phyloP scores from a whole-genome alignment of 768 basidiomycete species.

The Leccinum arenicola region DNA sequence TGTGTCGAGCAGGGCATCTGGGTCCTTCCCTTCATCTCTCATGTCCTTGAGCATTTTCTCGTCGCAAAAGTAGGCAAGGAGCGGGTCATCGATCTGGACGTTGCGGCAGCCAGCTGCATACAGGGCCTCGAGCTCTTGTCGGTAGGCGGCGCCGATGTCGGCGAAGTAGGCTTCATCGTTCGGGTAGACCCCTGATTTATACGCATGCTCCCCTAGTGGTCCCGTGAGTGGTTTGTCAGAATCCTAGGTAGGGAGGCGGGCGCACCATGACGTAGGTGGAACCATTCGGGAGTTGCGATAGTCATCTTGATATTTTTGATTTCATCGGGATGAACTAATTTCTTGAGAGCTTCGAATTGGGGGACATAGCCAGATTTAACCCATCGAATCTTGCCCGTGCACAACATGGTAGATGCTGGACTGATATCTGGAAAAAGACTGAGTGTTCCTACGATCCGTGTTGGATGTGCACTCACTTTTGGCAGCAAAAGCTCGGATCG shows the following conservation, averaged over 20 bases:
- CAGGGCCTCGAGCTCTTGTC: neutral
- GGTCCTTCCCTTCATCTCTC: too few species aligned
- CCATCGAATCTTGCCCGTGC: neutral
- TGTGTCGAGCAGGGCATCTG: too few species aligned
- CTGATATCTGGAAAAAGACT: neutral
- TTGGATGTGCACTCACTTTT: neutral
- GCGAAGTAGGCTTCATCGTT: neutral
- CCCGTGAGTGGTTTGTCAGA: neutral
- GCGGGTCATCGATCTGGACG: too few species aligned
- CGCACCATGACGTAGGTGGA: neutral
- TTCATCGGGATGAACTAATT: neutral
- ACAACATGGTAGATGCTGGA: neutral
- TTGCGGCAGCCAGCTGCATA: neutral
- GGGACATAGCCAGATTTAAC: neutral
- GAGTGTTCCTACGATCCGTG: neutral
- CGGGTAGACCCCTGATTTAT: neutral
- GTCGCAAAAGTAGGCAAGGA: too few species aligned
- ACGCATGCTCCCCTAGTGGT: neutral
- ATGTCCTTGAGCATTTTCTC: too few species aligned
- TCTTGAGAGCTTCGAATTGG: neutral
- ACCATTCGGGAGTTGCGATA: neutral
- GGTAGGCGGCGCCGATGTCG: neutral
- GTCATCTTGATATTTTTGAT: neutral
- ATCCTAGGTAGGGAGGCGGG: neutral
- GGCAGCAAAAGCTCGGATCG: neutral